Evolutionary conservation across 2,329 filamentous ascomycete species (phyloP).

Genomic region (Talaromyces sp.): DNA sequence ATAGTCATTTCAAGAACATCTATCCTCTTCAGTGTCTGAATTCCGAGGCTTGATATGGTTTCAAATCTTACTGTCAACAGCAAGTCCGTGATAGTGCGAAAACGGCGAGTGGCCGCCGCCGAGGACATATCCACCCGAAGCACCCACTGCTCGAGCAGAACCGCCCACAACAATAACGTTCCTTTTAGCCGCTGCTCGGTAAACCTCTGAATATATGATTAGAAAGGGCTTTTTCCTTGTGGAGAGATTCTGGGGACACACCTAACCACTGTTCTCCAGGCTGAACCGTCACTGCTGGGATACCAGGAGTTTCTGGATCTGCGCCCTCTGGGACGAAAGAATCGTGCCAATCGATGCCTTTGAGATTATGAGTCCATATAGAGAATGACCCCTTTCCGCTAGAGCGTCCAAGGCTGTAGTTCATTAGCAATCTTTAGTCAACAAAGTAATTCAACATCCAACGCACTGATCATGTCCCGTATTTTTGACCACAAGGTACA

Average conservation of each 20-base stretch:
- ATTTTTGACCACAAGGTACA: constrained; percentile 46
- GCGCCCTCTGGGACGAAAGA: constrained; percentile 25
- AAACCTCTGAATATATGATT: background rate
- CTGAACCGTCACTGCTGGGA: constrained; percentile 30
- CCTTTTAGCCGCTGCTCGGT: constrained; percentile 30
- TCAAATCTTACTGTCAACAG: constrained; percentile 40
- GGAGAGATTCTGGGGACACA: constrained; percentile 47
- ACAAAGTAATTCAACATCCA: background rate
- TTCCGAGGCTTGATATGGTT: background rate
- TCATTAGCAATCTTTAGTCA: background rate
- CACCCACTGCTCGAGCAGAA: constrained; percentile 50
- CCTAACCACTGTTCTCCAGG: constrained; percentile 47
- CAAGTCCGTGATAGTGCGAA: constrained; percentile 52
- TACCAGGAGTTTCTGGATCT: background rate
- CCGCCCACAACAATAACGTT: constrained; percentile 54
- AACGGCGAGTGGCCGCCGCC: constrained; percentile 57
- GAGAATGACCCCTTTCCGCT: constrained; percentile 52
- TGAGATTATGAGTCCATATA: constrained; percentile 30
- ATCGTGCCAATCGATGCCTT: constrained; percentile 22
- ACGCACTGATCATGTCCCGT: constrained; percentile 35
- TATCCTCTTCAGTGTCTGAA: background rate
- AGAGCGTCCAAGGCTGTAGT: constrained; percentile 47
- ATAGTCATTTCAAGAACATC: background rate
- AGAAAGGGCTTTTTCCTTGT: constrained; percentile 12
- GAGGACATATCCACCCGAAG: constrained; percentile 57